Conservation (phyloP, 2,329 filamentous ascomycete genomes). For the Tympanopsis confertula region DNA sequence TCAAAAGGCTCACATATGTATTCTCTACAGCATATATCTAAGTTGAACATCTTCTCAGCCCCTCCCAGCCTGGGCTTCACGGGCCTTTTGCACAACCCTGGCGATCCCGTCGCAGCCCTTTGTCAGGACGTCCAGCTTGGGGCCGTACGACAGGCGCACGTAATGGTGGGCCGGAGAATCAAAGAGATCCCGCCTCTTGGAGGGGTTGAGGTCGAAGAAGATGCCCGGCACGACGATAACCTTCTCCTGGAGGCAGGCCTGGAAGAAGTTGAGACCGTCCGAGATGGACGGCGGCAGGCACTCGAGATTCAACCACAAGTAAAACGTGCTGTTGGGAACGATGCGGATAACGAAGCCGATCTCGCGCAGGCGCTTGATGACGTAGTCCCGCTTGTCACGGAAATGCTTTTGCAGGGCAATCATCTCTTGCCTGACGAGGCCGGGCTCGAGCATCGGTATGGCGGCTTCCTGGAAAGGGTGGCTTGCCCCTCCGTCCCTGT, state of each 20-base stretch:
- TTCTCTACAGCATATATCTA: no score
- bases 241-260: conserved; percentile 84
- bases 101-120: conserved; percentile 77
- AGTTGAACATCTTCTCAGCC: not conserved
- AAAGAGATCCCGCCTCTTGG: conserved; percentile 78
- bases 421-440: conserved; percentile 75
- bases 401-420: conserved; percentile 80
- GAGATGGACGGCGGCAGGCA: conserved; percentile 39
- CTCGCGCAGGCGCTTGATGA: conserved; percentile 63
- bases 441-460: conserved; percentile 79
- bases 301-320: conserved; percentile 36
- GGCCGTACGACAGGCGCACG: conserved; percentile 74
- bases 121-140: conserved; percentile 67
- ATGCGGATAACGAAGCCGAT: conserved; percentile 83
- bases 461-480: conserved; percentile 93
- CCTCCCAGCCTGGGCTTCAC: not conserved
- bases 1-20: no score
- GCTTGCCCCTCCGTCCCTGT: conserved; percentile 85
- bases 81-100: conserved; percentile 44
- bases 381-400: conserved; percentile 78
- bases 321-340: conserved; percentile 85
- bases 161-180: conserved; percentile 92
- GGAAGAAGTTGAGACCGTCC: conserved; percentile 94
- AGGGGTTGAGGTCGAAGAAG: conserved; percentile 94
- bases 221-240: conserved; percentile 94